Conservation (phyloP, 164 flowering plant genomes). For the Liriodendron chinense region DNA sequence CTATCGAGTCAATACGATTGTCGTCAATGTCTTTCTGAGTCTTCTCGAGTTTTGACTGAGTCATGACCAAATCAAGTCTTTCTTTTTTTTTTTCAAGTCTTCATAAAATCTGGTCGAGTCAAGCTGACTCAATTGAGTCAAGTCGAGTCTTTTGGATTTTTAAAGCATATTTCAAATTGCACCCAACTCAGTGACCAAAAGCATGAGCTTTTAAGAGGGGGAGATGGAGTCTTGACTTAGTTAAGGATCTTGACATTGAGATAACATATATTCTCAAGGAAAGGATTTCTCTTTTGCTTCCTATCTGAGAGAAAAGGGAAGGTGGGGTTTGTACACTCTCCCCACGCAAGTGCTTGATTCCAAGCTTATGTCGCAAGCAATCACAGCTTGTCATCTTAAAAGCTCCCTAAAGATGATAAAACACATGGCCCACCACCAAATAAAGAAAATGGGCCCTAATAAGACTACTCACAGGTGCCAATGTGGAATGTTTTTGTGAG, state of each 20-base stretch:
- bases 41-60: no score
- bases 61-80: no score
- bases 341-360: conserved; percentile 24
- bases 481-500: no score
- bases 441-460: background rate
- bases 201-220: background rate
- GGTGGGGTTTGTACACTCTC: conserved; percentile 30
- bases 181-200: no score
- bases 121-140: no score
- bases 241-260: conserved; percentile 22
- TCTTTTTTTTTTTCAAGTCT: no score
- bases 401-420: background rate
- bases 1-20: no score
- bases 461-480: no score
- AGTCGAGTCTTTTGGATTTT: no score
- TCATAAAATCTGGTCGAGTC: no score
- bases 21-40: no score
- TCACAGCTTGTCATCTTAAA: conserved; percentile 20
- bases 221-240: conserved; percentile 17
- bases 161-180: no score
- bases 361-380: conserved; percentile 44
- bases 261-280: conserved; percentile 30
- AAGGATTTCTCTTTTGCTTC: conserved; percentile 58
- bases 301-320: conserved; percentile 35
- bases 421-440: background rate